These are phyloP conservation scores for Debaryomycetaceae sp. DNA, from an alignment of 1,139 yeast species.

Conservation along the genomic window DNA sequence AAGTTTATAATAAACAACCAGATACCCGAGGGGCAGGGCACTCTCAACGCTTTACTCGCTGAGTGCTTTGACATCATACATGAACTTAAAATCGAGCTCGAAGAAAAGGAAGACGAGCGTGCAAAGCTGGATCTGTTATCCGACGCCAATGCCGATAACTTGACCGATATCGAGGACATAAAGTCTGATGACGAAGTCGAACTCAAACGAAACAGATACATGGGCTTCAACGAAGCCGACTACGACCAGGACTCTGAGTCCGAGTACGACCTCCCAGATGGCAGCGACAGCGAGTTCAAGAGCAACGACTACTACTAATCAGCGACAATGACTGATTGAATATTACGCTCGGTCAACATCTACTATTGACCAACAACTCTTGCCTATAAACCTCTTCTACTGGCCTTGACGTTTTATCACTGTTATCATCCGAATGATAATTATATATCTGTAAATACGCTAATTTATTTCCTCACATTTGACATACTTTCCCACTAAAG, in stretches of 20 bases:
- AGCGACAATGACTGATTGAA: too few species aligned
- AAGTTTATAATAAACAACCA: constrained; percentile 83
- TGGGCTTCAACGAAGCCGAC: constrained; percentile 47
- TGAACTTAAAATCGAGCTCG: constrained; percentile 85
- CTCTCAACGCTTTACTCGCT: constrained; percentile 81
- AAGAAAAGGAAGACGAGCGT: constrained; percentile 54
- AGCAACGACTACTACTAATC: constrained; percentile 46
- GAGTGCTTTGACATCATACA: constrained; percentile 93
- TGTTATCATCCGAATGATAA: too few species aligned
- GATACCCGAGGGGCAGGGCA: constrained; percentile 96
- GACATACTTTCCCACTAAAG: too few species aligned
- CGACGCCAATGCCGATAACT: constrained; percentile 10
- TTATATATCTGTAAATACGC: too few species aligned
- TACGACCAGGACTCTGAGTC: constrained; percentile 43
- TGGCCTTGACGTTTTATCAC: too few species aligned
- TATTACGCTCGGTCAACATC: too few species aligned
- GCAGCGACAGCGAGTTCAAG: constrained; percentile 34
- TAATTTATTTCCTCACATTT: too few species aligned
- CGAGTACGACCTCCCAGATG: constrained; percentile 17
- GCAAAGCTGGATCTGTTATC: constrained; percentile 14
- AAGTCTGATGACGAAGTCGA: constrained; percentile 44
- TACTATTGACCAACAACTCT: too few species aligned
- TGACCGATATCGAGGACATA: constrained; percentile 26
- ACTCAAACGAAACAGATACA: constrained; percentile 41
- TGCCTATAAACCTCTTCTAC: too few species aligned